Conservation (phyloP, 805 yeast species). For the Candida hungchunana region DNA sequence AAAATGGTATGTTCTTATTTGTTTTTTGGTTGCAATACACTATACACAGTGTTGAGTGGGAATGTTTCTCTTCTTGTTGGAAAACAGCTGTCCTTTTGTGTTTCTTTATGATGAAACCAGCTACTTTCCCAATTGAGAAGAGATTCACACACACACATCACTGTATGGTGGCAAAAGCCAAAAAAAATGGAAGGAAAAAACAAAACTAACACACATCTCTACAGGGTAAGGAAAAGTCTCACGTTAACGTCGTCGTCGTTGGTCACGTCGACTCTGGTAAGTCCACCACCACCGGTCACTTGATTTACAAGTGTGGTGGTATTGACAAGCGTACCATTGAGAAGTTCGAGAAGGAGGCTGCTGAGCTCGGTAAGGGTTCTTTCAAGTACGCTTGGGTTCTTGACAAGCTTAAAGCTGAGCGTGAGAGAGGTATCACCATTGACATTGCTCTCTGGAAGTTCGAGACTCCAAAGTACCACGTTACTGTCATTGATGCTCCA, state of each 20-base stretch:
- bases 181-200: neutral
- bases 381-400: constrained; percentile 98
- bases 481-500: constrained; percentile 92
- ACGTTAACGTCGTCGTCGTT: constrained; percentile 99
- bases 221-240: constrained; percentile 93
- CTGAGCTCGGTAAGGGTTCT: constrained; percentile 97
- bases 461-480: constrained; percentile 92
- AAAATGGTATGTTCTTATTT: constrained; percentile 29
- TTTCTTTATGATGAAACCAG: too few relatives aligned
- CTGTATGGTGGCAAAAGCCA: too few relatives aligned
- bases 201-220: constrained; percentile 14
- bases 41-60: too few relatives aligned
- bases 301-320: constrained; percentile 99
- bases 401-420: constrained; percentile 94
- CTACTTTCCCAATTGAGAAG: too few relatives aligned
- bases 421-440: constrained; percentile 97
- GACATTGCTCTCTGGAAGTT: constrained; percentile 94
- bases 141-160: too few relatives aligned
- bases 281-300: constrained; percentile 99
- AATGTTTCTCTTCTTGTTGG: too few relatives aligned
- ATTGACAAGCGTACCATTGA: constrained; percentile 98
- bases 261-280: constrained; percentile 99
- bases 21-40: too few relatives aligned
- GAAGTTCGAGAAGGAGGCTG: constrained; percentile 98
- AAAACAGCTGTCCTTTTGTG: too few relatives aligned